Evolutionary conservation across 306 rosid species (phyloP), one percentile per base, ranked within the genome.

Genomic region (Vachellia pachyceras): DNA sequence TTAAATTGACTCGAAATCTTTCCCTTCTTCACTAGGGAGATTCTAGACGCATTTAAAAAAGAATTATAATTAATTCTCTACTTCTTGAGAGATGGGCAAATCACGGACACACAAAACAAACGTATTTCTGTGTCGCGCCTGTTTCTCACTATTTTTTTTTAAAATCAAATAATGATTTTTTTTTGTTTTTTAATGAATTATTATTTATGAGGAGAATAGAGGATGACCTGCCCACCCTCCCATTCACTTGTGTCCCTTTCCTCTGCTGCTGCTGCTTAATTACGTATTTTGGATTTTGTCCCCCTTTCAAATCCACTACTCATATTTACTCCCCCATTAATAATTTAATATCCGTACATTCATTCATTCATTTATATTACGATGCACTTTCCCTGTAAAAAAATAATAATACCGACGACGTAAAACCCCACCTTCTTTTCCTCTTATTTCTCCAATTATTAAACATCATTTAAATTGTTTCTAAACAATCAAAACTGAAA

Each of bases 211-310:
- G 58, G 69, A 75, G 63, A 82, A 75, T 40, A 63, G 70, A 14
- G 68, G 61, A 47, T 39, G 75, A 45, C 46, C 20, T 1, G 44
- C 71, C 63, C 60, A 36, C 61, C 80, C 72, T 83, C 29, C 37
- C 15, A 50, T 65, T 71, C 74, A 76, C 40, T 40, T 75, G 89
- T 75, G 89, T 86, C 89, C 70, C 49, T 82, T 82, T 86, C 86
- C 73, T 22, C 65, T 52, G 73, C 65, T 52, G 73, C 70, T 54
- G 63, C 54, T 63, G 50, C 10, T 67, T 46, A 79, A 72, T 77
- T 67, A 58, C 1, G 65, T 10, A 10, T 23, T 23, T 8, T 23
- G 65, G 36, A 58, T 10, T 12, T 60, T 25, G 5, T 18, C 36
- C 67, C 20, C 4, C 5, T 25, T 29, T 2, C 18, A 25, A 58